Base-by-base conservation (phyloP, 73 alveolate genomes). In the Effrenium voratum region DNA sequence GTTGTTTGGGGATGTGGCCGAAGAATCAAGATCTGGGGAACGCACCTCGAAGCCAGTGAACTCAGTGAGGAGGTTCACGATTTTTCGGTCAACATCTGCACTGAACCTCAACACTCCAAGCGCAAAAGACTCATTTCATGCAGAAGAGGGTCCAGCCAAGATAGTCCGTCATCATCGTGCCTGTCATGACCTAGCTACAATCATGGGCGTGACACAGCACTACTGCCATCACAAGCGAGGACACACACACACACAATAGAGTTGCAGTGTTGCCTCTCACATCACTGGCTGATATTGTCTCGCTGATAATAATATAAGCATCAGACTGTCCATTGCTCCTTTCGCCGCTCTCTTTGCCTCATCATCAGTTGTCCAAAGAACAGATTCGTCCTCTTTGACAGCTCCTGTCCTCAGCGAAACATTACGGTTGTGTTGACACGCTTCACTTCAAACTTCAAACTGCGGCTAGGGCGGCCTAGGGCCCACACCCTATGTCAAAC, bases 291-390 rank as follows among this genome's bases (percentile, higher is more conserved):
- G 55, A 38, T 12, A 32, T 57, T 22, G 28, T n/a, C 10, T 34
- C 49, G 5, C 32, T 72, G 50, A 30, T n/a, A 36, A 12, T 30
- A 19, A 12, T 4, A 76, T 52, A 40, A 41, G 93, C 32, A 10
- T 16, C 41, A 5, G 38, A 84, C 95, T 63, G 95, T 87, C 95
- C 22, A 87, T 8, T 5, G 84, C 84, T 28, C 76, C 76, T 55
- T 87, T 87, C 22, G 95, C 95, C 68, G 63, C 95, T 50, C 95
- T 49, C 85, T 72, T 47, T 38, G 95, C 95, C 63, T 87, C 95
- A 38, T 87, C 95, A 32, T 87, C 95, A 22, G 95, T 60, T 44
- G 95, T 63, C 95, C 95, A 87, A 22, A 87, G 70, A 43, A 87
- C 13, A 84, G 95, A 63, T 32, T 87, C 95, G 63, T 87, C 95